A percentile compares a stretch with the other conserved stretches of the same genome.
phyloP scores from a whole-genome alignment of 176 grass and related monocot genomes.

The sorghum (Sorghum bicolor) region Sorghum_bicolor_NCBIv3 NC_012871.2:69712001-69712500 shows the following conservation, averaged over 20 bases:
- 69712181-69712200: too few species aligned
- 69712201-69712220: too few species aligned
- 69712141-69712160: background rate
- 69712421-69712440: background rate
- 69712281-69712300: background rate
- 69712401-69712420: background rate
- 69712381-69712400: background rate
- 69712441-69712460: constrained; percentile 18
- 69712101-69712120: background rate
- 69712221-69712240: background rate
- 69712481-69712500: constrained; percentile 37
- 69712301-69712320: background rate
- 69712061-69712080: background rate
- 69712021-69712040: background rate
- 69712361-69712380: background rate
- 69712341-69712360: background rate
- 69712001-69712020: background rate
- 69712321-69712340: too few species aligned
- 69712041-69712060: background rate
- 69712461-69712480: constrained; percentile 3
- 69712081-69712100: background rate
- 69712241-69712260: background rate
- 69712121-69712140: background rate
- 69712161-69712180: background rate
- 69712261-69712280: background rate